Conservation (phyloP, 306 rosid species). For the Medicago lupulina region DNA sequence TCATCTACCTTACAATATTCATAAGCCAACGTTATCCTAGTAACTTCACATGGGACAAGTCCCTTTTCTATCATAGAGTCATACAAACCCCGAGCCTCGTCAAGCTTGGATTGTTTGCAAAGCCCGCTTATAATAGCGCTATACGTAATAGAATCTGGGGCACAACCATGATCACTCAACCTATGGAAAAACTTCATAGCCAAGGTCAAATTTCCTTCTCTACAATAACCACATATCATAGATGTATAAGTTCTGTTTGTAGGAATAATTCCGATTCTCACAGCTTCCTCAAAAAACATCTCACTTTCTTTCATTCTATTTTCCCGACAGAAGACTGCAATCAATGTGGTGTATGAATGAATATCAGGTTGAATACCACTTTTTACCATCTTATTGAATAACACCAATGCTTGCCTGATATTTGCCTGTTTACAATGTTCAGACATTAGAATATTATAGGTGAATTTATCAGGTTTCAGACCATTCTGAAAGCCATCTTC, state of each 20-base stretch:
- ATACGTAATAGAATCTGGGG: constrained; percentile 69
- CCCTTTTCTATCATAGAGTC: constrained; percentile 79
- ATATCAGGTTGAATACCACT: constrained; percentile 77
- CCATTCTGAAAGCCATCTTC: constrained; percentile 50
- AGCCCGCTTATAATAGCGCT: constrained; percentile 89
- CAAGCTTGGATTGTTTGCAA: constrained; percentile 73
- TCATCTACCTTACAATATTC: constrained; percentile 80
- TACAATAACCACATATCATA: constrained; percentile 87
- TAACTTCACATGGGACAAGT: constrained; percentile 84
- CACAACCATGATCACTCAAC: constrained; percentile 77
- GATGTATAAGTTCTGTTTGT: constrained; percentile 83
- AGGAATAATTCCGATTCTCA: constrained; percentile 67
- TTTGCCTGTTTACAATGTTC: constrained; percentile 76
- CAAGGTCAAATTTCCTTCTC: constrained; percentile 58
- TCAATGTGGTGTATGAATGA: constrained; percentile 75
- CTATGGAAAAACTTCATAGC: constrained; percentile 67
- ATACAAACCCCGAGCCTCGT: constrained; percentile 67
- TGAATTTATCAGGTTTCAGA: constrained; percentile 66
- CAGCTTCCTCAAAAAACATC: constrained; percentile 63
- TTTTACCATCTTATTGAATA: constrained; percentile 84
- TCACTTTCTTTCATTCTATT: constrained; percentile 69
- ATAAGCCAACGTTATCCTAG: constrained; percentile 76
- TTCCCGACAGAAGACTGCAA: constrained; percentile 75
- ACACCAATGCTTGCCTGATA: constrained; percentile 60
- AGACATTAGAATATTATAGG: constrained; percentile 75